Evolutionary conservation across 2,329 filamentous ascomycete species (phyloP).

Genomic region (Nothopassalora personata): DNA sequence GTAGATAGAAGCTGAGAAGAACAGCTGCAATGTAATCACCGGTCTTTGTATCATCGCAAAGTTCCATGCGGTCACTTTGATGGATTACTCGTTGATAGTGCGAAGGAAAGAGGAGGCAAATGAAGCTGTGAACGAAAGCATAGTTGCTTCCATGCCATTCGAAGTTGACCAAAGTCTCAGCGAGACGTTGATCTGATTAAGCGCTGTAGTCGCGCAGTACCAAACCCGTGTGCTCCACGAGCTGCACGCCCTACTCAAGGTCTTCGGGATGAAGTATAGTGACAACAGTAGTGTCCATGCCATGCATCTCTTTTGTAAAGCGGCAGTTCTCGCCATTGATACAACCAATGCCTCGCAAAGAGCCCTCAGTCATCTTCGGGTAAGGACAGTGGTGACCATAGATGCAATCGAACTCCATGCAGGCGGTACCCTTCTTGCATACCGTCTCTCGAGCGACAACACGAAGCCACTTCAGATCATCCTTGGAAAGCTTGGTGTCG

Average conservation of each 20-base stretch:
- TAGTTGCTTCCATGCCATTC: not conserved
- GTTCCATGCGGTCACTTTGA: too few species aligned
- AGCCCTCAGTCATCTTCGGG: slow-evolving; percentile 35
- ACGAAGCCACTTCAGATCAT: slow-evolving; percentile 50
- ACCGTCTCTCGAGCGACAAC: slow-evolving; percentile 60
- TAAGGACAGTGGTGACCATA: slow-evolving; percentile 60
- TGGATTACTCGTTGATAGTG: not conserved
- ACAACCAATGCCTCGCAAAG: slow-evolving; percentile 50
- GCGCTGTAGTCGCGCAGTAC: not conserved
- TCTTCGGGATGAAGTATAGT: slow-evolving; percentile 37
- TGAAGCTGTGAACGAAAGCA: not conserved
- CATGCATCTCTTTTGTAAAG: slow-evolving; percentile 54
- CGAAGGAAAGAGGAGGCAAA: not conserved
- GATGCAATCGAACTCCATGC: slow-evolving; percentile 56
- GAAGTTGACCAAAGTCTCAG: not conserved
- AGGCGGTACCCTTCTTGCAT: slow-evolving; percentile 53
- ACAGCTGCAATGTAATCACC: too few species aligned
- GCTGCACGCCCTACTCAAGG: slow-evolving; percentile 4
- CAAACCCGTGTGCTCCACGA: not conserved
- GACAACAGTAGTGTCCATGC: slow-evolving; percentile 53
- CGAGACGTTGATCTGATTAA: not conserved
- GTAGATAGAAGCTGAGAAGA: not conserved
- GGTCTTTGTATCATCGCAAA: too few species aligned
- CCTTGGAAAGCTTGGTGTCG: slow-evolving; percentile 48
- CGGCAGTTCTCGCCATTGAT: slow-evolving; percentile 55